Evolutionary conservation across 371 early-diverging fungal species (phyloP).

Genomic region (Mucor mucedo): DNA sequence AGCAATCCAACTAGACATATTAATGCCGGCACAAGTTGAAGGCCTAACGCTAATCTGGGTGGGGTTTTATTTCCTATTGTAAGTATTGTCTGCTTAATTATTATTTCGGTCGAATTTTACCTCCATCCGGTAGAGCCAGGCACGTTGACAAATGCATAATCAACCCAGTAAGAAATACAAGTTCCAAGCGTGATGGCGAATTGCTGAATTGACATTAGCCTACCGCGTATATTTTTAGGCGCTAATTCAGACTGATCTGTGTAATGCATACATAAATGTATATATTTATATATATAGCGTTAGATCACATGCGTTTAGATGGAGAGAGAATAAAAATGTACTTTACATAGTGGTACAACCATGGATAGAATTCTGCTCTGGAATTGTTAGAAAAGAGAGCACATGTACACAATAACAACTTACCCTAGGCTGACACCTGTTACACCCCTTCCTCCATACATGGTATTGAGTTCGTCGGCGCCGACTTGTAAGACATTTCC

Average conservation of each 20-base stretch:
- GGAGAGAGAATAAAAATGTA: neutral
- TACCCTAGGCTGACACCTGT: slow-evolving; percentile 88
- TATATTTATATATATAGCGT: neutral
- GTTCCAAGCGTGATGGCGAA: slow-evolving; percentile 80
- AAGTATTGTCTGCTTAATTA: neutral
- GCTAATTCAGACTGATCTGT: slow-evolving; percentile 88
- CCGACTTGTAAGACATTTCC: slow-evolving; percentile 79
- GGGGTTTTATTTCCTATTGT: neutral
- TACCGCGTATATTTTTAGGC: slow-evolving; percentile 84
- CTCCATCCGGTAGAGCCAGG: slow-evolving; percentile 59
- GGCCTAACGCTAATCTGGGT: slow-evolving; percentile 44
- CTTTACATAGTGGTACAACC: slow-evolving; percentile 83
- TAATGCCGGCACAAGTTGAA: slow-evolving; percentile 45
- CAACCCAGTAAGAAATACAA: slow-evolving; percentile 45
- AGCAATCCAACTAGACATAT: slow-evolving; percentile 33
- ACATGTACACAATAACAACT: neutral
- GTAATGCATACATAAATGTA: slow-evolving; percentile 3
- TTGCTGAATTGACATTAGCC: slow-evolving; percentile 88
- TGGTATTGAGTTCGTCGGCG: slow-evolving; percentile 53
- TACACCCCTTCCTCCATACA: slow-evolving; percentile 78
- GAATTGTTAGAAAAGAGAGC: neutral
- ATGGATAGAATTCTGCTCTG: slow-evolving; percentile 69
- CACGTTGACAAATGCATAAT: slow-evolving; percentile 36
- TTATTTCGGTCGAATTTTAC: slow-evolving; percentile 10
- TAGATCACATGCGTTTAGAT: neutral